Conservation (phyloP, 495 filamentous ascomycete genomes). For the Neurospora discreta region DNA sequence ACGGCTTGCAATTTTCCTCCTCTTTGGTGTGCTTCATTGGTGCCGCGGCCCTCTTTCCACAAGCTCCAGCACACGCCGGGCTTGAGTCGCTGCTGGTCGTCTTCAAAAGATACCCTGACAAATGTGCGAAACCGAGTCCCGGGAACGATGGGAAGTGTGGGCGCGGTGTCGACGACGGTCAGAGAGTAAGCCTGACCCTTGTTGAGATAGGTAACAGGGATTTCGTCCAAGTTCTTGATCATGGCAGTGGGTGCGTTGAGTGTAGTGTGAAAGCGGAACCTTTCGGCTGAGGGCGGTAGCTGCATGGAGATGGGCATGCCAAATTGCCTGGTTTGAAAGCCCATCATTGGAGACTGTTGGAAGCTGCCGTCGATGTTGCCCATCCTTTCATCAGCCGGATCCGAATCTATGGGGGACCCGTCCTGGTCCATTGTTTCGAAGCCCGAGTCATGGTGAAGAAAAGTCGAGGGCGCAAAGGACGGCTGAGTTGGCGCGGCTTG, state of each 20-base stretch:
- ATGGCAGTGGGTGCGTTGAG: constrained; percentile 95
- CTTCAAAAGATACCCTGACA: constrained; percentile 87
- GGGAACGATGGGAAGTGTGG: constrained; percentile 25
- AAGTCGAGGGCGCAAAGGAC: constrained; percentile 69
- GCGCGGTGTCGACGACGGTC: constrained; percentile 59
- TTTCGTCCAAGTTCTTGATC: constrained; percentile 76
- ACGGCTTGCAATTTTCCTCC: constrained; percentile 83
- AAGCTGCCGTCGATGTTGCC: constrained; percentile 39
- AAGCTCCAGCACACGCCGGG: constrained; percentile 84
- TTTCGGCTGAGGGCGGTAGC: constrained; percentile 38
- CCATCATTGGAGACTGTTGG: constrained; percentile 38
- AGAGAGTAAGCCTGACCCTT: constrained; percentile 90
- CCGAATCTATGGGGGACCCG: constrained; percentile 48
- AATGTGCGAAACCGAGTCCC: constrained; percentile 68
- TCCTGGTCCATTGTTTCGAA: constrained; percentile 72
- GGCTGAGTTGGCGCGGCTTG: constrained; percentile 43
- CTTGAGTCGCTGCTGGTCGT: constrained; percentile 74
- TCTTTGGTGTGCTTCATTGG: constrained; percentile 79
- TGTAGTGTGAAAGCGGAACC: constrained; percentile 84
- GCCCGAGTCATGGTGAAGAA: constrained; percentile 61
- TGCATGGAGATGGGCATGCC: constrained; percentile 30
- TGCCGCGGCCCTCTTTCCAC: constrained; percentile 90
- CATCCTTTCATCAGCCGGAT: constrained; percentile 33
- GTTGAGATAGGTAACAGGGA: constrained; percentile 92
- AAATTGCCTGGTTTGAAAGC: constrained; percentile 28